phyloP scores from a whole-genome alignment of 2,329 filamentous ascomycete species.

The Hypoxylon sp. region DNA sequence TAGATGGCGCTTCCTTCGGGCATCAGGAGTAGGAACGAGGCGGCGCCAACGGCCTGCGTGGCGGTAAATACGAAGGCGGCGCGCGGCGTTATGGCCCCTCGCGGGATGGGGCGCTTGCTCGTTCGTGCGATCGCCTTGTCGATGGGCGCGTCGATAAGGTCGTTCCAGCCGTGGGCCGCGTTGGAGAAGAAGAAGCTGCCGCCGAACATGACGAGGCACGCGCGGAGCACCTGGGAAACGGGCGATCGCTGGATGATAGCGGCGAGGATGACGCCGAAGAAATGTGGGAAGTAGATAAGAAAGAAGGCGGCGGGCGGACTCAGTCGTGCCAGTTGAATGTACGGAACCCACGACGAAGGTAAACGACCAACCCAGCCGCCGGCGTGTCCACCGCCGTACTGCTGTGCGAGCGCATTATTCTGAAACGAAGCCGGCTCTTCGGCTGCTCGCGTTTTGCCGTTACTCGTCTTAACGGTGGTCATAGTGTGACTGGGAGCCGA shows the following conservation, averaged over 20 bases:
- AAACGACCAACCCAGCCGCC: constrained; percentile 49
- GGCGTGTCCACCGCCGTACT: constrained; percentile 52
- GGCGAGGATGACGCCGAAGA: constrained; percentile 50
- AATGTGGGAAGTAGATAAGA: constrained; percentile 52
- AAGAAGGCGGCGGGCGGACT: constrained; percentile 50
- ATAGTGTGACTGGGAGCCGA: constrained; percentile 15
- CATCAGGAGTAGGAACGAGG: constrained; percentile 43
- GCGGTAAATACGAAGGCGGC: constrained; percentile 50
- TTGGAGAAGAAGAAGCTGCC: constrained; percentile 52
- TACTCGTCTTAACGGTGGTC: constrained; percentile 32
- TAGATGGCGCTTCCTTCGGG: constrained; percentile 42
- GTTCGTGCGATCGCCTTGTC: constrained; percentile 50
- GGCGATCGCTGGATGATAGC: constrained; percentile 41
- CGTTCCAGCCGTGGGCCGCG: constrained; percentile 53
- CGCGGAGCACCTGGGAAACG: constrained; percentile 34
- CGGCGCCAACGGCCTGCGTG: constrained; percentile 44
- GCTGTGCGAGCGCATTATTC: constrained; percentile 41
- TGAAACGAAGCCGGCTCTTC: constrained; percentile 32
- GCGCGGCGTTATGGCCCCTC: constrained; percentile 49
- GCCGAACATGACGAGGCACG: constrained; percentile 38
- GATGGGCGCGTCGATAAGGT: constrained; percentile 52
- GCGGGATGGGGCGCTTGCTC: constrained; percentile 50
- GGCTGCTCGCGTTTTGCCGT: constrained; percentile 26
- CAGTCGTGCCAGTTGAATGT: constrained; percentile 50
- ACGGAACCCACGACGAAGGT: constrained; percentile 51